Evolutionary conservation across 2,329 filamentous ascomycete species (phyloP).

Genomic region (Aaosphaeria arxii): DNA sequence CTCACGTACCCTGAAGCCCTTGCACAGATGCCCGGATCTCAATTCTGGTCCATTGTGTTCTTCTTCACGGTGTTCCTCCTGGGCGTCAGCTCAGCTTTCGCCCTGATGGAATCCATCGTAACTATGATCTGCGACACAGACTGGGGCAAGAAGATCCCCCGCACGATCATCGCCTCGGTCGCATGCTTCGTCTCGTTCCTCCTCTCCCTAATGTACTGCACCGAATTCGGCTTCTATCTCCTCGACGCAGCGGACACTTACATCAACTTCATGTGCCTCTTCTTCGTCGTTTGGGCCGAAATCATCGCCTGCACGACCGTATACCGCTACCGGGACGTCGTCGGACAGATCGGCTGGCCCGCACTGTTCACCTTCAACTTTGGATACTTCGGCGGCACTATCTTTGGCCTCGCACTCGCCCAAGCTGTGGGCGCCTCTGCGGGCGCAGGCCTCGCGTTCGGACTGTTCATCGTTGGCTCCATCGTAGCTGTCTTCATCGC

Average conservation of each 20-base stretch:
- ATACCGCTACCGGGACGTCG: conserved; percentile 48
- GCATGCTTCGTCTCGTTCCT: conserved; percentile 49
- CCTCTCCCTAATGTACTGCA: conserved; percentile 53
- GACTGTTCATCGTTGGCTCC: conserved; percentile 43
- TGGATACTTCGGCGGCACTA: conserved; percentile 50
- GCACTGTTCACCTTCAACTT: conserved; percentile 43
- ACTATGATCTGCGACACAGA: conserved; percentile 51
- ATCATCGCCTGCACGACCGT: conserved; percentile 49
- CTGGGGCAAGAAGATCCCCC: conserved; percentile 33
- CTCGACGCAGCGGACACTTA: conserved; percentile 53
- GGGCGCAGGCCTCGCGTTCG: conserved; percentile 51
- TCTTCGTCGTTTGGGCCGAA: conserved; percentile 52
- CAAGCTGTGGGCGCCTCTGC: conserved; percentile 40
- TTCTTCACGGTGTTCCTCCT: conserved; percentile 56
- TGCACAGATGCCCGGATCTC: conserved; percentile 51
- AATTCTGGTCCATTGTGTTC: conserved; percentile 53
- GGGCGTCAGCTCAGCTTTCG: conserved; percentile 54
- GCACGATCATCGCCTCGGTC: conserved; percentile 45
- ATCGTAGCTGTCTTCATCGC: conserved; percentile 36
- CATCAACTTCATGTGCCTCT: conserved; percentile 52
- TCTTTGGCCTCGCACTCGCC: conserved; percentile 48
- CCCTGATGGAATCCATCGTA: conserved; percentile 53
- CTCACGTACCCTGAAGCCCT: conserved; percentile 53
- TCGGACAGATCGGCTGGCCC: conserved; percentile 40
- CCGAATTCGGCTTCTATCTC: conserved; percentile 53